Percentiles rank a stretch among this genome's conserved stretches.
Evolutionary conservation across 2,329 filamentous ascomycete genomes (phyloP).

Genomic region (Diatrype stigma): DNA sequence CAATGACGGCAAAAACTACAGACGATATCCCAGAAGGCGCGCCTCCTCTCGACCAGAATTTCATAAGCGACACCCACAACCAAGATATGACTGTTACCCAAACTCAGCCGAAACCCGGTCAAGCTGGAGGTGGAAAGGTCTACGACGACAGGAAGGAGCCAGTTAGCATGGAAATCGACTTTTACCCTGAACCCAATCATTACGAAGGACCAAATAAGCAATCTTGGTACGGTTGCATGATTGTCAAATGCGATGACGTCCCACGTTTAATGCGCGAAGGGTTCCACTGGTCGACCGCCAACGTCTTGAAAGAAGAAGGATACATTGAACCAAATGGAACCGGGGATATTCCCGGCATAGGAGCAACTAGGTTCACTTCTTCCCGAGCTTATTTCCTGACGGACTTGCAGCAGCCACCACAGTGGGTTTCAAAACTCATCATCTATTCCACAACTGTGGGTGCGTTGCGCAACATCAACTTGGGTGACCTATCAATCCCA

Average conservation of each 20-base stretch:
- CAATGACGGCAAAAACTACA: background rate
- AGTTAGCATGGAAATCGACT: background rate
- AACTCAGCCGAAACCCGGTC: conserved; percentile 4
- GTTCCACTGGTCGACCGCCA: conserved; percentile 10
- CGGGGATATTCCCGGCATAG: background rate
- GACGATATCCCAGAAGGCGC: conserved; percentile 1
- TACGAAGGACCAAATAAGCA: background rate
- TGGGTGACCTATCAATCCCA: conserved; percentile 4
- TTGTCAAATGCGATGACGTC: conserved; percentile 11
- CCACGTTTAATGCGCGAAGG: conserved; percentile 15
- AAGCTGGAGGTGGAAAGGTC: conserved; percentile 6
- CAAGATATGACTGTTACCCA: conserved; percentile 1
- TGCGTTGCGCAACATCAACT: conserved; percentile 5
- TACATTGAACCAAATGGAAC: background rate
- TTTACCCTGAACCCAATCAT: background rate
- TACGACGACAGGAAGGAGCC: background rate
- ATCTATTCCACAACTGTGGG: background rate
- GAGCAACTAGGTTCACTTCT: background rate
- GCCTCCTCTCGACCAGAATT: conserved; percentile 4
- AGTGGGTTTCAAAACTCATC: conserved; percentile 8
- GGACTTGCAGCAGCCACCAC: conserved; percentile 10
- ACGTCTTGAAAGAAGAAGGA: conserved; percentile 13
- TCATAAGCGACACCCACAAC: background rate
- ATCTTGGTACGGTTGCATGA: conserved; percentile 5
- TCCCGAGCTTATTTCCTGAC: conserved; percentile 7